Base-by-base conservation (phyloP, 106 monocot species). In the Allium sativum region DNA sequence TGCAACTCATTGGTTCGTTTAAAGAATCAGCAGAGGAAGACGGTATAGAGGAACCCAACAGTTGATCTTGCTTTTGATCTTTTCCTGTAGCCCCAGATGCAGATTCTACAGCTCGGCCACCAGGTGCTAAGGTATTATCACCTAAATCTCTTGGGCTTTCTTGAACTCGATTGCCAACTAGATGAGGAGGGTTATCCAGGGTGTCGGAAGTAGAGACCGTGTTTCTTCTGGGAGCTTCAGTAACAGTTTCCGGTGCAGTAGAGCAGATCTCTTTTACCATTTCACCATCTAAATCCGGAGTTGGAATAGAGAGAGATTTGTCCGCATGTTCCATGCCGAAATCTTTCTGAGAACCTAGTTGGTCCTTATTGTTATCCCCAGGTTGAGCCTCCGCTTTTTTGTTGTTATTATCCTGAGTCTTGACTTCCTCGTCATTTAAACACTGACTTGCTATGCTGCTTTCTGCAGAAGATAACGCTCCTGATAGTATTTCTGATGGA, bases 401-500 rank as follows among this genome's bases (percentile, higher is more conserved):
- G 53, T 40, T 58, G 44, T 21, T 41, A 43, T 62, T 50, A 70
- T 79, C 77, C 65, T 70, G 71, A 68, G 64, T 53, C 42, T 66
- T 82, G 19, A 59, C 53, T 64, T 86, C 82, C 62, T 70, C 57
- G 45, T 18, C 61, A 18, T 44, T 62, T 45, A 20, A 18, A 0
- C 45, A 63, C n/a, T 66, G 72, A 68, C 17, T 70, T 21, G 58
- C 65, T 68, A 45, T 56, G 56, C 40, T 52, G 19, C 42, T 76
- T 56, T 82, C 86, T 66, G 79, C 51, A 42, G 81, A 70, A 64
- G 88, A 67, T 40, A 76, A 56, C 41, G 71, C 75, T 54, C 82
- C 82, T 53, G 87, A 79, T 53, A 91, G 62, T 56, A 88, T 82
- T 76, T 88, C 87, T 40, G 82, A 84, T 41, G 96, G 96, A 63